Conservation (phyloP, 1,284 basidiomycete species). For the Porodaedalea pini region DNA sequence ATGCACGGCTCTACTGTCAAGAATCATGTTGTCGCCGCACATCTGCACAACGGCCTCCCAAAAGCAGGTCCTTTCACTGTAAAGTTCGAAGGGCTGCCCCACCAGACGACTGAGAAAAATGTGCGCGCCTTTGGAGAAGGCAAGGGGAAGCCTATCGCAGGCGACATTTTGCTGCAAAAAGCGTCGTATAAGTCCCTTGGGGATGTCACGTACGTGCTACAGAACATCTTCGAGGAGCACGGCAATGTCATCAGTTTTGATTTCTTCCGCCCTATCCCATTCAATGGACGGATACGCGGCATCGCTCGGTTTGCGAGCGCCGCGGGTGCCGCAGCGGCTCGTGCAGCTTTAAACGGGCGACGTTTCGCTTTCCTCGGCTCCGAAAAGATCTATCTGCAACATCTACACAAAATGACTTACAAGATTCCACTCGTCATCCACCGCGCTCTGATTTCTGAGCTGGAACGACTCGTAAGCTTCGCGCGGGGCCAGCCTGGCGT, state of each 20-base stretch:
- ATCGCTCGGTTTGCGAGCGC: constrained; percentile 3
- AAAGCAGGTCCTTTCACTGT: constrained; percentile 12
- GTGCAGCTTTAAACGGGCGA: constrained; percentile 5
- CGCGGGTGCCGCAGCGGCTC: constrained; percentile 10
- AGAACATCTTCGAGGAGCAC: constrained; percentile 12
- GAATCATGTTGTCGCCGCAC: constrained; percentile 10
- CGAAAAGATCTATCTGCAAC: constrained; percentile 13
- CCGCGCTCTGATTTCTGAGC: background rate
- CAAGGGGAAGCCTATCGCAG: background rate
- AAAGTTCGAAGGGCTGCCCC: constrained; percentile 17
- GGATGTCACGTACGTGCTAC: background rate
- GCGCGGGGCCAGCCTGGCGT: constrained; percentile 12
- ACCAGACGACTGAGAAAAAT: constrained; percentile 2
- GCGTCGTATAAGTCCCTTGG: constrained; percentile 7
- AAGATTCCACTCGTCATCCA: background rate
- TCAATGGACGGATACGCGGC: constrained; percentile 12
- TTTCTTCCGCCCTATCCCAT: background rate
- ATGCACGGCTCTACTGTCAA: constrained; percentile 11
- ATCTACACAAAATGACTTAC: constrained; percentile 14
- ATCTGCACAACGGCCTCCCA: constrained; percentile 4
- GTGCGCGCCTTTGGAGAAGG: constrained; percentile 3
- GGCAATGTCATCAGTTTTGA: constrained; percentile 15
- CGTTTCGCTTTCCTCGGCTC: constrained; percentile 11
- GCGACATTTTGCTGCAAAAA: background rate
- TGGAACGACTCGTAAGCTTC: constrained; percentile 6